Percentiles rank a stretch among this genome's conserved stretches.
Evolutionary conservation across 2,329 filamentous ascomycete species (phyloP).

Genomic region (Thyridium curvatum): DNA sequence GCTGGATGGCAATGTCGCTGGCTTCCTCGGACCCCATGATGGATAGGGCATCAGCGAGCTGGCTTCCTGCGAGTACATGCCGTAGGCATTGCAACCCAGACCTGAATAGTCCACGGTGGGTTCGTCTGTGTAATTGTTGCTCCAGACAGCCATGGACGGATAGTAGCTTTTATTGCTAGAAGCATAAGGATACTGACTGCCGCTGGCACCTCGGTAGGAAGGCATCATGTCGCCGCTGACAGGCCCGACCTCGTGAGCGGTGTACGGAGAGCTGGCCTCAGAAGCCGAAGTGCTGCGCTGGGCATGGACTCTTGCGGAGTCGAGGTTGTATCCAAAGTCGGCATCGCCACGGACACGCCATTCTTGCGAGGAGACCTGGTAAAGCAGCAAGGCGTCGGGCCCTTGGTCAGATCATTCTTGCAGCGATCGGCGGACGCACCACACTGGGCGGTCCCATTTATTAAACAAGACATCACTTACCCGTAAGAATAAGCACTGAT

Average conservation of each 20-base stretch:
- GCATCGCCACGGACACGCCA: constrained; percentile 23
- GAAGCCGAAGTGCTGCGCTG: constrained; percentile 6
- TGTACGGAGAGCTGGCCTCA: constrained; percentile 15
- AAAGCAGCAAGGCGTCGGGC: not conserved
- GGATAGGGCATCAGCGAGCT: constrained; percentile 23
- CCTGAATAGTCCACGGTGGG: constrained; percentile 28
- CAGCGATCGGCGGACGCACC: constrained; percentile 1
- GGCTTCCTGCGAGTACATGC: constrained; percentile 26
- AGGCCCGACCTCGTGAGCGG: constrained; percentile 18
- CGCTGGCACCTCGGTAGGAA: constrained; percentile 21
- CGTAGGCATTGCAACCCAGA: constrained; percentile 24
- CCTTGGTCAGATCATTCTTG: constrained; percentile 1
- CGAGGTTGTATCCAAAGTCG: constrained; percentile 27
- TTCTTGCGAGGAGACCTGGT: constrained; percentile 31
- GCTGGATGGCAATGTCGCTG: constrained; percentile 6
- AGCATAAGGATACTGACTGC: constrained; percentile 21
- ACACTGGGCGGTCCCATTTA: not conserved
- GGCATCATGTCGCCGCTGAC: constrained; percentile 19
- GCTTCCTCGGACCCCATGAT: constrained; percentile 18
- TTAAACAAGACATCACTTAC: constrained; percentile 39
- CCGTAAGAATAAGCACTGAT: constrained; percentile 73
- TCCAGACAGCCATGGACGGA: constrained; percentile 24
- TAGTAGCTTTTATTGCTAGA: constrained; percentile 24
- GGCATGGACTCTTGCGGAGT: constrained; percentile 22
- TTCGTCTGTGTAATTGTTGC: constrained; percentile 26